phyloP scores from a whole-genome alignment of 2,329 filamentous ascomycete genomes.

The Alternaria sp. region DNA sequence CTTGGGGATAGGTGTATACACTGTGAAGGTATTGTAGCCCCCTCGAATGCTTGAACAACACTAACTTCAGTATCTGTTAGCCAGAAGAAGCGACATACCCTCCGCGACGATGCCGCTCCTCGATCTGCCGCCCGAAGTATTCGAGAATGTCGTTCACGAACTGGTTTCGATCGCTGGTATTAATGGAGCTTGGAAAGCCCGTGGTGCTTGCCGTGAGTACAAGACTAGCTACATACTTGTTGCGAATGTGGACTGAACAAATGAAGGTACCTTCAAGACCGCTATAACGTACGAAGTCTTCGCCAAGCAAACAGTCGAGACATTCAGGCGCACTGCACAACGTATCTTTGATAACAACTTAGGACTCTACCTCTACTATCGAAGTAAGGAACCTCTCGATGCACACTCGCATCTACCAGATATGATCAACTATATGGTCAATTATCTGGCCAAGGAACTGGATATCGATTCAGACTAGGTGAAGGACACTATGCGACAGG shows the following conservation, averaged over 20 bases:
- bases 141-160: neutral
- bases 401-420: neutral
- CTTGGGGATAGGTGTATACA: neutral
- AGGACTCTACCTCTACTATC: neutral
- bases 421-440: neutral
- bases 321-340: no score
- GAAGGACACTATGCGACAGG: neutral
- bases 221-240: neutral
- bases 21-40: neutral
- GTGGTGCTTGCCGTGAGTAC: neutral
- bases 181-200: neutral
- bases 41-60: neutral
- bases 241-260: neutral
- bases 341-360: neutral
- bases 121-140: neutral
- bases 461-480: no score
- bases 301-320: neutral
- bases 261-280: neutral
- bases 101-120: neutral
- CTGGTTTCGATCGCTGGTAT: neutral
- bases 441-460: neutral
- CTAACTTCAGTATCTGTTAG: neutral
- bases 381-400: neutral
- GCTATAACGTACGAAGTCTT: neutral
- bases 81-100: neutral